Evolutionary conservation across 108 stramenopile genomes (phyloP).

Genomic region (Aurantiochytrium sp.): DNA sequence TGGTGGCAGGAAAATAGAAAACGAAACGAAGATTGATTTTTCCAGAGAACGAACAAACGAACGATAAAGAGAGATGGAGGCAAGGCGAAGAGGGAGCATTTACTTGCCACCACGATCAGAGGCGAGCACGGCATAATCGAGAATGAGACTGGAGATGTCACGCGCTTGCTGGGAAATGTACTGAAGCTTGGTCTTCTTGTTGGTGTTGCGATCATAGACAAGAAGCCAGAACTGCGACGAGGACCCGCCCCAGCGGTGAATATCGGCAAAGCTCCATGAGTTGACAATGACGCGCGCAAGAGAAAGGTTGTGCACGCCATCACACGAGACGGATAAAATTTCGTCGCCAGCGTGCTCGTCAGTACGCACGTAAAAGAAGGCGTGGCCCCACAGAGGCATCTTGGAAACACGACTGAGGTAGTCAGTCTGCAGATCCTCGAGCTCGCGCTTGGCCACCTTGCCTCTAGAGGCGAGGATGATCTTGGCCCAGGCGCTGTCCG

Average conservation of each 20-base stretch:
- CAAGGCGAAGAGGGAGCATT: background rate
- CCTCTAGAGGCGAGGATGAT: conserved; percentile 27
- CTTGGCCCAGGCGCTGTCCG: conserved; percentile 43
- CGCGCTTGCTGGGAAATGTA: conserved; percentile 46
- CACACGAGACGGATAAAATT: conserved; percentile 43
- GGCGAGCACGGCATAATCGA: conserved; percentile 37
- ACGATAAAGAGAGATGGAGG: background rate
- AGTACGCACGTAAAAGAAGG: conserved; percentile 48
- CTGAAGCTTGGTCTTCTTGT: conserved; percentile 44
- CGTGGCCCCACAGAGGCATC: conserved; percentile 45
- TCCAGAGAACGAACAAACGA: too few relatives aligned
- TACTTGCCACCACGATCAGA: background rate
- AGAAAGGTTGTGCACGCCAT: conserved; percentile 39
- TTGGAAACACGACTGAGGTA: conserved; percentile 28
- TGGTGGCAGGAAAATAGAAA: too few relatives aligned
- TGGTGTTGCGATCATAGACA: conserved; percentile 37
- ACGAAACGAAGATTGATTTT: too few relatives aligned
- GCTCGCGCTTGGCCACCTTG: conserved; percentile 30
- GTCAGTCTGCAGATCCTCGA: conserved; percentile 36
- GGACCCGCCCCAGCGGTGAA: conserved; percentile 57
- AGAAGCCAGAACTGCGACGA: conserved; percentile 46
- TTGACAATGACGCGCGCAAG: conserved; percentile 11
- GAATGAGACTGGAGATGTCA: conserved; percentile 55
- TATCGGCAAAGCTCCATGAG: conserved; percentile 51
- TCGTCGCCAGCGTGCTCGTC: conserved; percentile 35